These are phyloP conservation scores for Fusarium avenaceum DNA, from an alignment of 2,329 filamentous ascomycete genomes.

Conservation along the genomic window DNA sequence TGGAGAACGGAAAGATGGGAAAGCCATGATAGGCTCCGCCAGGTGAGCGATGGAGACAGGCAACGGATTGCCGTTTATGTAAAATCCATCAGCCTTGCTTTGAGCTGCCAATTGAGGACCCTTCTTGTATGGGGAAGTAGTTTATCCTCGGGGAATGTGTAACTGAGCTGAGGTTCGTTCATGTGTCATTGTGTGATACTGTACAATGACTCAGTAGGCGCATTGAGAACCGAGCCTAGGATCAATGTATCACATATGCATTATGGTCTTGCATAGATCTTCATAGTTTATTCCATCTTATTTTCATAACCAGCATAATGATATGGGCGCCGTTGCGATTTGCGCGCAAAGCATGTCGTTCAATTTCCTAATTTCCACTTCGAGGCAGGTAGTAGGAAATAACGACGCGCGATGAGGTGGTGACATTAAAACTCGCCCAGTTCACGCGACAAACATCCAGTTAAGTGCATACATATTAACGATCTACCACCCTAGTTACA, in stretches of 20 bases:
- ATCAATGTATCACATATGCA: neutral
- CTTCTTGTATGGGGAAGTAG: constrained; percentile 14
- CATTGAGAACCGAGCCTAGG: neutral
- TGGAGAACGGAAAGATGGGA: constrained; percentile 31
- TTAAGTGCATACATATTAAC: constrained; percentile 36
- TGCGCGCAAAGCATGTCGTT: constrained; percentile 32
- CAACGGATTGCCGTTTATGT: constrained; percentile 31
- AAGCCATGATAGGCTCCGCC: constrained; percentile 27
- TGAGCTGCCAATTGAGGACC: constrained; percentile 16
- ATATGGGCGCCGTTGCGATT: constrained; percentile 25
- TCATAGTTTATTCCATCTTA: constrained; percentile 18
- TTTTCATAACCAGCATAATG: neutral
- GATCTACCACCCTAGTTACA: constrained; percentile 16
- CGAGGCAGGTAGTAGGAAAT: constrained; percentile 20
- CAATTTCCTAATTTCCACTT: constrained; percentile 35
- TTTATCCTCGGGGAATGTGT: constrained; percentile 20
- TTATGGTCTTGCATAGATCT: constrained; percentile 29
- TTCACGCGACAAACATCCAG: neutral
- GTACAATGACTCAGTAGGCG: constrained; percentile 24
- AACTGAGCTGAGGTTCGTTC: constrained; percentile 11
- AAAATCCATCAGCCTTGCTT: constrained; percentile 28
- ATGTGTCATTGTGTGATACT: constrained; percentile 20
- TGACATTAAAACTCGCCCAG: constrained; percentile 31
- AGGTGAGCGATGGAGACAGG: constrained; percentile 5
- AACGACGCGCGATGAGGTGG: neutral